Base-by-base conservation (phyloP, 1,139 yeast genomes). In the Arxiozyma bovina region DNA sequence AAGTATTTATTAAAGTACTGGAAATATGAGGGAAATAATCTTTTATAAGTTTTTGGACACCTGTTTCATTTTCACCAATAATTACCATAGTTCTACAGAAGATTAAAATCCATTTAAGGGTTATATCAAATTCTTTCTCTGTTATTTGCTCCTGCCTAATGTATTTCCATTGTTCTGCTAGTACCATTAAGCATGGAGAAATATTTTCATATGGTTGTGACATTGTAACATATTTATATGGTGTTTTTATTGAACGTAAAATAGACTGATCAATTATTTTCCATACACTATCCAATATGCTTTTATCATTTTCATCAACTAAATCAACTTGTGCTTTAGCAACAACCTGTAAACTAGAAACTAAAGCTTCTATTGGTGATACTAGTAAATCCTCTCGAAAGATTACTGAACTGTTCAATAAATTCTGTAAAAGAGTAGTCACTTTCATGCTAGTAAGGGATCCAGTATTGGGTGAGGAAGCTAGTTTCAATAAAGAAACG, bases 151-250 rank as follows among this genome's bases (percentile, higher is more conserved):
- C 60, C 25, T 73, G 66, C 3, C 73, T 73, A n/a, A 81, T 77
- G 65, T 77, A 87, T 54, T 78, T 75, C 70, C 85, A 80, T 67
- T 91, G 98, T 60, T 91, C 97, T 51, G 82, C 69, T 5, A 89
- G 64, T 0, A 86, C 81, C 46, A 86, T 77, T 1, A 81, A 66
- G 56, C 89, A 81, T 0, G 94, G 85, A 63, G 96, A 87, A 18
- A 84, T 65, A 20, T 68, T 59, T 8, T 70, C 72, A 17, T 69
- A 67, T 2, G 67, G 62, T 52, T 78, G 79, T 1, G 87, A 76
- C 56, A 75, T 64, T 65, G 91, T 98, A 53, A 88, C 77, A 61
- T 89, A 91, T 65, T 87, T 89, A 70, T 85, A 93, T 0, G 97
- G 97, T 1, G 88, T 72, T 57, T 81, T 77, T 53, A 85, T 76